A percentile compares a stretch with the other conserved stretches of the same genome.
Evolutionary conservation across 805 yeast species (phyloP).

Genomic region (Monosporozyma servazzii): DNA sequence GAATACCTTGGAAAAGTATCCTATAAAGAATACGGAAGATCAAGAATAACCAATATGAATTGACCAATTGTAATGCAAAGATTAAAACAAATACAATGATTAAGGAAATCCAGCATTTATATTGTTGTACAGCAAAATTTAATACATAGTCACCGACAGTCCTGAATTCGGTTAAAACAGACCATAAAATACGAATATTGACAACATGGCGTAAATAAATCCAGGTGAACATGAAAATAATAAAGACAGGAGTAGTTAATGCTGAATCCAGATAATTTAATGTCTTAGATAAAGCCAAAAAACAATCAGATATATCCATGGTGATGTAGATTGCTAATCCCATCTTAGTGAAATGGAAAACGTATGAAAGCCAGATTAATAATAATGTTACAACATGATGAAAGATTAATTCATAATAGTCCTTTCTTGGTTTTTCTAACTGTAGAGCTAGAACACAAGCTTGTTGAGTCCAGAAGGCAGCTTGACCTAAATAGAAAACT

Average conservation of each 20-base stretch:
- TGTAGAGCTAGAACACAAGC: slow-evolving; percentile 72
- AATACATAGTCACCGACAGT: slow-evolving; percentile 76
- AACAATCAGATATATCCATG: slow-evolving; percentile 93
- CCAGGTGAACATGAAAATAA: slow-evolving; percentile 69
- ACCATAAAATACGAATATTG: slow-evolving; percentile 73
- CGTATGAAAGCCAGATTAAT: slow-evolving; percentile 76
- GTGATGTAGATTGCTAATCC: slow-evolving; percentile 86
- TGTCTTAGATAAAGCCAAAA: slow-evolving; percentile 76
- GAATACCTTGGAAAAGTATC: slow-evolving; percentile 47
- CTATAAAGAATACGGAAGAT: slow-evolving; percentile 72
- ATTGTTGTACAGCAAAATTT: slow-evolving; percentile 84
- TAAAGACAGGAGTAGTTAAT: slow-evolving; percentile 54
- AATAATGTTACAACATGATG: slow-evolving; percentile 91
- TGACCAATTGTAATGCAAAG: slow-evolving; percentile 74
- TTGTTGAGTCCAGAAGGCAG: slow-evolving; percentile 97
- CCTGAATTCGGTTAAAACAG: slow-evolving; percentile 75
- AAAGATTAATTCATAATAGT: slow-evolving; percentile 78
- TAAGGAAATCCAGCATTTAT: slow-evolving; percentile 93
- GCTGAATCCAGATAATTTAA: slow-evolving; percentile 72
- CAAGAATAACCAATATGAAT: slow-evolving; percentile 78
- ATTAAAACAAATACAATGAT: slow-evolving; percentile 76
- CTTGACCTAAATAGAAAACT: slow-evolving; percentile 79
- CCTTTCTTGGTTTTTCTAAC: slow-evolving; percentile 92
- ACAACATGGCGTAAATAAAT: slow-evolving; percentile 80
- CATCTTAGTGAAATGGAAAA: slow-evolving; percentile 94